These are phyloP conservation scores for Microdochium paspali DNA, from an alignment of 2,329 filamentous ascomycete genomes.

Conservation along the genomic window DNA sequence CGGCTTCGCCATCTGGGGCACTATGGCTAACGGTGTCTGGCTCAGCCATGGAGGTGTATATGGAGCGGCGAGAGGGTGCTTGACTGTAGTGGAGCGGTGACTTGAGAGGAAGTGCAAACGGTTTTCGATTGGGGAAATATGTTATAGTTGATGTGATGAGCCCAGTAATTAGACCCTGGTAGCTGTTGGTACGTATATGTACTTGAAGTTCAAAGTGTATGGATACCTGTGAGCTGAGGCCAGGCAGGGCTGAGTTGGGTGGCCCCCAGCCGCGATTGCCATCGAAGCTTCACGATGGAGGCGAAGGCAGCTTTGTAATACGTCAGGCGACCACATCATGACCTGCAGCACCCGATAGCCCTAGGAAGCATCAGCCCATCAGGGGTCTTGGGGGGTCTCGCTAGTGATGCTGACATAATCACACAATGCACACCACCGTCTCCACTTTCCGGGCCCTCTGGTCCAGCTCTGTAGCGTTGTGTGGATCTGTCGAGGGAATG, in stretches of 20 bases:
- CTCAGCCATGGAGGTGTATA: not conserved
- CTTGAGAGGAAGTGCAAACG: too few relatives aligned
- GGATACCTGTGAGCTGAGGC: not conserved
- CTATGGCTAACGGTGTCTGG: slow-evolving; percentile 9
- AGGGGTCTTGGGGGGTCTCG: not conserved
- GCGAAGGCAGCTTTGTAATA: slow-evolving; percentile 25
- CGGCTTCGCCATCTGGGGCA: slow-evolving; percentile 5
- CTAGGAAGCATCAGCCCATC: not conserved
- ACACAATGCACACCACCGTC: too few relatives aligned
- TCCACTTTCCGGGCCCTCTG: too few relatives aligned
- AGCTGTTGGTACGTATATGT: too few relatives aligned
- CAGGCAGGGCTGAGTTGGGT: not conserved
- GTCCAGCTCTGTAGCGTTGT: too few relatives aligned
- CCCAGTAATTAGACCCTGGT: too few relatives aligned
- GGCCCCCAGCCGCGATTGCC: not conserved
- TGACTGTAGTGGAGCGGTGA: too few relatives aligned
- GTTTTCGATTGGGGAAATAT: too few relatives aligned
- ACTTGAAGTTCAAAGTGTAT: too few relatives aligned
- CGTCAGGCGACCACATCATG: slow-evolving; percentile 11
- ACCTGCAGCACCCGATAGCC: not conserved
- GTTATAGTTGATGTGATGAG: too few relatives aligned
- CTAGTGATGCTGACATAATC: slow-evolving; percentile 1
- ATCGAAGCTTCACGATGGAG: slow-evolving; percentile 1
- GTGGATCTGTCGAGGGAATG: not conserved
- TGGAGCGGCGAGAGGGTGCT: too few relatives aligned